These are phyloP conservation scores for Rhazya stricta DNA, from an alignment of 257 asterid species.

Conservation along the genomic window DNA sequence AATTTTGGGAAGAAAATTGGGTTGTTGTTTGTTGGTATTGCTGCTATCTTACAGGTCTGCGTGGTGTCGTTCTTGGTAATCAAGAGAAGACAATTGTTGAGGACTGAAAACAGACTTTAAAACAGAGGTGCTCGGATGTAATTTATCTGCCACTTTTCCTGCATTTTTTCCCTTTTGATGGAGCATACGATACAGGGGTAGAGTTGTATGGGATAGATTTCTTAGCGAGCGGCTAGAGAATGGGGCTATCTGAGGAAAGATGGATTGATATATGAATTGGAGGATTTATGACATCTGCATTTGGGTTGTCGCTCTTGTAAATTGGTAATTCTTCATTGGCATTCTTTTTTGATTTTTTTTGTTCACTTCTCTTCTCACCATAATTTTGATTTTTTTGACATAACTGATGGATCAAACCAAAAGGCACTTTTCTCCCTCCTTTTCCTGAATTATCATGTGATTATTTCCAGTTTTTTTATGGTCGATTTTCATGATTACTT, in stretches of 20 bases:
- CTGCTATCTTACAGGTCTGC: slow-evolving; percentile 32
- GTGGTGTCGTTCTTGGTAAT: slow-evolving; percentile 35
- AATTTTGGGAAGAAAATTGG: slow-evolving; percentile 40
- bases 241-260: slow-evolving; percentile 6
- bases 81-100: slow-evolving; percentile 34
- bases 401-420: slow-evolving; percentile 4
- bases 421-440: not conserved
- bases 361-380: slow-evolving; percentile 15
- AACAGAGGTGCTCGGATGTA: slow-evolving; percentile 4
- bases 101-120: slow-evolving; percentile 19
- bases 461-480: not conserved
- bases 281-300: slow-evolving; percentile 33
- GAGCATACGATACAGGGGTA: slow-evolving; percentile 13
- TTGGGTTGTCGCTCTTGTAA: slow-evolving; percentile 48
- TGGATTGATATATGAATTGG: slow-evolving; percentile 18
- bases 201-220: slow-evolving; percentile 9
- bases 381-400: slow-evolving; percentile 4
- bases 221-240: slow-evolving; percentile 11
- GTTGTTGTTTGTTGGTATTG: slow-evolving; percentile 32
- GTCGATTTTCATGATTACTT: not conserved
- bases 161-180: slow-evolving; percentile 3
- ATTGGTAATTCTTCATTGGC: slow-evolving; percentile 57
- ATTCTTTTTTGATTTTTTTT: slow-evolving; percentile 21
- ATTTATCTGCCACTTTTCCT: slow-evolving; percentile 9
- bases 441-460: slow-evolving; percentile 9